These are phyloP conservation scores for Stephanocyclus meneghinianus DNA, from an alignment of 352 stramenopile genomes.

Conservation along the genomic window DNA sequence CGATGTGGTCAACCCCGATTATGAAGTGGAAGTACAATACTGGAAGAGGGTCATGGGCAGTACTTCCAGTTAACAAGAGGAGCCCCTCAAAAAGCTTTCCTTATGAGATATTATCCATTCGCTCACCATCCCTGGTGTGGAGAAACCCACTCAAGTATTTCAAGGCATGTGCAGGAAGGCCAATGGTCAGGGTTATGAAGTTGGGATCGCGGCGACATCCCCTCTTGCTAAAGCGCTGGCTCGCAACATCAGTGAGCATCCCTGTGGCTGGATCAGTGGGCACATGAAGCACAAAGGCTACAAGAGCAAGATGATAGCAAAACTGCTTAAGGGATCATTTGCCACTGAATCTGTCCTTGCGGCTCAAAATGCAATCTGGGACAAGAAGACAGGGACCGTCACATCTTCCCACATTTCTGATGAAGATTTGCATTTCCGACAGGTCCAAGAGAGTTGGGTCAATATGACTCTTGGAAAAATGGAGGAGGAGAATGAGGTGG, in stretches of 20 bases:
- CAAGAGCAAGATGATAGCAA: background rate
- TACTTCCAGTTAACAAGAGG: no score
- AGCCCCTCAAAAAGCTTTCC: background rate
- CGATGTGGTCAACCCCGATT: no score
- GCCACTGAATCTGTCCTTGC: background rate
- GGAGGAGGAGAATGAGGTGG: background rate
- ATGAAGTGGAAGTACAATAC: background rate
- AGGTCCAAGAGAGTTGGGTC: background rate
- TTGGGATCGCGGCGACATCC: background rate
- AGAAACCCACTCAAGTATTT: background rate
- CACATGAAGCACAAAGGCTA: background rate
- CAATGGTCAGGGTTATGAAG: background rate
- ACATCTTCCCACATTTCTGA: background rate
- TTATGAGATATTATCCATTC: background rate
- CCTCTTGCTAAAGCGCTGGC: background rate
- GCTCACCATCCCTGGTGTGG: background rate
- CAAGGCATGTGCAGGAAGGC: background rate
- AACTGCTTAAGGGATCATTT: background rate
- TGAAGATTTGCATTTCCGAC: background rate
- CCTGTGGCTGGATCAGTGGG: background rate
- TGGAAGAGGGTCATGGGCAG: background rate
- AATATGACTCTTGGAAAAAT: background rate
- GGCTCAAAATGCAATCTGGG: background rate
- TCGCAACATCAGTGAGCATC: background rate
- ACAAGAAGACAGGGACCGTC: background rate